Conservation (phyloP, 2,329 filamentous ascomycete species). For the Thielaviopsis musarum region DNA sequence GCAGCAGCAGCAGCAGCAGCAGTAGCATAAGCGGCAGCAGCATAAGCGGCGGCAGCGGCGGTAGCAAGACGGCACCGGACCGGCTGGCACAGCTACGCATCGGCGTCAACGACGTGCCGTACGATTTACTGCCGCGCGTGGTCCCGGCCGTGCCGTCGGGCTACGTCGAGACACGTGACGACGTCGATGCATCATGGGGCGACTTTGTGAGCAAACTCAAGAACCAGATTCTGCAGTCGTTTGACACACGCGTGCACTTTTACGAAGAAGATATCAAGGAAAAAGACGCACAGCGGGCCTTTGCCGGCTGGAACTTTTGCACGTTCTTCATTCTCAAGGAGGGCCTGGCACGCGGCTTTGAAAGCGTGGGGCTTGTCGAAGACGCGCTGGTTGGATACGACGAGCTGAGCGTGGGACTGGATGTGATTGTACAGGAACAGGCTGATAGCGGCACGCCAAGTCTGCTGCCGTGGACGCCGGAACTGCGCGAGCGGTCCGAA, state of each 20-base stretch:
- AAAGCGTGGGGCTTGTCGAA: conserved; percentile 88
- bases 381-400: conserved; percentile 92
- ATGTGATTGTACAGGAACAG: conserved; percentile 66
- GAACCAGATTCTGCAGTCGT: conserved; percentile 69
- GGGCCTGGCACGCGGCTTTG: conserved; percentile 80
- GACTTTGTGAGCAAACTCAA: conserved; percentile 81
- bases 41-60: conserved; percentile 12
- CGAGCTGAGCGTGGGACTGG: conserved; percentile 75
- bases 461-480: conserved; percentile 56
- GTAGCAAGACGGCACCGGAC: conserved; percentile 52
- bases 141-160: conserved; percentile 45
- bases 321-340: conserved; percentile 98
- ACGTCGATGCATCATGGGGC: conserved; percentile 66
- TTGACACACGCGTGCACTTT: conserved; percentile 76
- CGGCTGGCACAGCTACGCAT: conserved; percentile 76
- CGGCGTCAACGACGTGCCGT: conserved; percentile 50
- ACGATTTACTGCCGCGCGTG: conserved; percentile 44
- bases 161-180: conserved; percentile 55
- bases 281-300: conserved; percentile 66
- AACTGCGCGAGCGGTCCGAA: conserved; percentile 45
- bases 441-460: conserved; percentile 38
- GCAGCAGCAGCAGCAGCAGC: conserved; percentile 18
- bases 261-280: conserved; percentile 97
- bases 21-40: neutral
- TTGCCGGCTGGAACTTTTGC: conserved; percentile 98